phyloP scores from a whole-genome alignment of 2,329 filamentous ascomycete genomes.

The Venturia nashicola region DNA sequence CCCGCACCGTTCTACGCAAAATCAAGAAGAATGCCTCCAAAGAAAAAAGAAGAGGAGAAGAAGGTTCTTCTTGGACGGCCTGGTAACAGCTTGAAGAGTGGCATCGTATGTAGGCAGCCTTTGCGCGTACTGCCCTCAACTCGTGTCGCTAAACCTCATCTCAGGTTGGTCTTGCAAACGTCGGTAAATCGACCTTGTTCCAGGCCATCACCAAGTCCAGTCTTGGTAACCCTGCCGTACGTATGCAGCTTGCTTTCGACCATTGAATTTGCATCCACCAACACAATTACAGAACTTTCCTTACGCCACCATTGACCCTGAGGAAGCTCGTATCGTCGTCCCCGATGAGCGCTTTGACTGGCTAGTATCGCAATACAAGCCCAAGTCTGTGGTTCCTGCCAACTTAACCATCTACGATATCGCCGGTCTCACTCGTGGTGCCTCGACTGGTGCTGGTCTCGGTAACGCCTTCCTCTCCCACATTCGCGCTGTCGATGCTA shows the following conservation, averaged over 20 bases:
- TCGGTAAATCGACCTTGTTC: constrained; percentile 98
- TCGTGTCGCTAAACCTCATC: constrained; percentile 23
- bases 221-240: constrained; percentile 90
- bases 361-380: constrained; percentile 92
- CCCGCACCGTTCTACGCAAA: constrained; percentile 32
- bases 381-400: constrained; percentile 92
- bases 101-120: constrained; percentile 70
- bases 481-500: constrained; percentile 94
- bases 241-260: constrained; percentile 24
- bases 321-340: constrained; percentile 94
- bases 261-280: background rate
- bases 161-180: constrained; percentile 95
- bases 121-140: background rate
- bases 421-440: constrained; percentile 87
- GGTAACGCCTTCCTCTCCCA: constrained; percentile 98
- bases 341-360: constrained; percentile 94
- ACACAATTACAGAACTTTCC: constrained; percentile 65
- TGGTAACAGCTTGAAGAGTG: constrained; percentile 97
- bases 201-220: constrained; percentile 98
- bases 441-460: constrained; percentile 92
- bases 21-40: constrained; percentile 78
- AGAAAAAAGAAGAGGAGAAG: constrained; percentile 84
- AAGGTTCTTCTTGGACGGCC: constrained; percentile 93
- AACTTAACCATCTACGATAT: constrained; percentile 99
- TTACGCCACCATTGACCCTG: constrained; percentile 96